Evolutionary conservation across 345 rosid species (phyloP).

Genomic region (Aethionema arabicum): DNA sequence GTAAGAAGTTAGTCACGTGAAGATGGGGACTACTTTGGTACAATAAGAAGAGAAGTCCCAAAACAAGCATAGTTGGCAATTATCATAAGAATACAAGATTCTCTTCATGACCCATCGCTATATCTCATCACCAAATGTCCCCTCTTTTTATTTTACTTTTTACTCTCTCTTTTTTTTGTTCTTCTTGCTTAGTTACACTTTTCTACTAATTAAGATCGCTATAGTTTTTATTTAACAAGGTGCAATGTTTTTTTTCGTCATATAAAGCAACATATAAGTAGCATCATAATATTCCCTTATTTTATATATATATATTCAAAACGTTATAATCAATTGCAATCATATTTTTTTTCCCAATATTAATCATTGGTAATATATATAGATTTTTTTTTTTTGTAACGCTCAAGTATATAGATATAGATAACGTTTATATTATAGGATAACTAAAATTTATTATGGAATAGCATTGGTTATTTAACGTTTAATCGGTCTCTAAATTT

Average conservation of each 20-base stretch:
- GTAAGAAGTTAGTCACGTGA: constrained; percentile 66
- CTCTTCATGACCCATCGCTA: constrained; percentile 35
- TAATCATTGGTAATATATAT: too few species aligned
- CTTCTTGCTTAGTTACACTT: constrained; percentile 5
- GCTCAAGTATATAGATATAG: too few species aligned
- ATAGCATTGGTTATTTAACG: too few species aligned
- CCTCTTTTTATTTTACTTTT: not conserved
- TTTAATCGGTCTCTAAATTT: too few species aligned
- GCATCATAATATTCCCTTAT: too few species aligned
- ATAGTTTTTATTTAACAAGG: constrained; percentile 12
- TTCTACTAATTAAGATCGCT: constrained; percentile 4
- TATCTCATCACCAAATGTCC: constrained; percentile 32
- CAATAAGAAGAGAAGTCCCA: constrained; percentile 51
- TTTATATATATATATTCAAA: too few species aligned
- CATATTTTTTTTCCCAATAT: too few species aligned
- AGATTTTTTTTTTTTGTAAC: too few species aligned
- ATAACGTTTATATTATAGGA: too few species aligned
- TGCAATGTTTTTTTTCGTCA: not conserved
- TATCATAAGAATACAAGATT: constrained; percentile 37
- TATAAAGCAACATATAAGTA: too few species aligned
- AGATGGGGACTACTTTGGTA: constrained; percentile 42
- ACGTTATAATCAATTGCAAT: too few species aligned
- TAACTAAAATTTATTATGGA: too few species aligned
- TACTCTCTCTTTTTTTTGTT: not conserved
- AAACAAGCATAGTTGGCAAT: constrained; percentile 75